These are phyloP conservation scores for Colletotrichum viniferum DNA, from an alignment of 2,329 filamentous ascomycete species.

Conservation along the genomic window DNA sequence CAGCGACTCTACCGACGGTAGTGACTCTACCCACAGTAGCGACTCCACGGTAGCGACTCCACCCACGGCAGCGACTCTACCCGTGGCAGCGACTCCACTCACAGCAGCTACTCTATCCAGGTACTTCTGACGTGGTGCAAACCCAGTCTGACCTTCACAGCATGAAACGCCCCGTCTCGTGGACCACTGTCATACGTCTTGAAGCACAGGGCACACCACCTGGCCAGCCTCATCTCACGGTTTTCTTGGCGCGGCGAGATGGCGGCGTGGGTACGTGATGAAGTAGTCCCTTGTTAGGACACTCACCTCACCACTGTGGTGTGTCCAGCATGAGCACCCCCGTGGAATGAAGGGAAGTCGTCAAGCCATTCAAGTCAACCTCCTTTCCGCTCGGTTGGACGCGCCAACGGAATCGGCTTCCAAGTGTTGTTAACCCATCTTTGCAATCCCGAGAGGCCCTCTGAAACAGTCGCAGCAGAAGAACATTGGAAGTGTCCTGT, in stretches of 20 bases:
- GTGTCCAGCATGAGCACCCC: no score
- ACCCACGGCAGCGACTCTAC: no score
- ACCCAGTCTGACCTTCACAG: background rate
- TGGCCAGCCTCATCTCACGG: background rate
- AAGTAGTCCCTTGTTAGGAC: background rate
- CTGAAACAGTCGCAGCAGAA: background rate
- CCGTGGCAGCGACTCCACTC: no score
- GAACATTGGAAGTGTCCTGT: background rate
- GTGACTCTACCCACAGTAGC: no score
- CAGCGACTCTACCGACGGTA: no score
- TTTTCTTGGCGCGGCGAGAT: background rate
- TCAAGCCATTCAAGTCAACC: background rate
- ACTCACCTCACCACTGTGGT: no score
- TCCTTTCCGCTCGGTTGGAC: background rate
- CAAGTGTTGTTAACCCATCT: background rate
- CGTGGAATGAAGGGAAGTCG: background rate
- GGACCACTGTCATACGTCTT: background rate
- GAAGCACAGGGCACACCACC: background rate
- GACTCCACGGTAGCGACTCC: no score
- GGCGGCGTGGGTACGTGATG: background rate
- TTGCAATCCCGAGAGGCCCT: background rate
- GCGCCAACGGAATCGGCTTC: background rate
- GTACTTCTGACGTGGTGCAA: background rate
- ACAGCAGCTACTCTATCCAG: background rate
- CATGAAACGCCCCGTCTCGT: background rate